Percentiles rank a stretch among this genome's conserved stretches.
These are phyloP conservation scores for Apophysomyces variabilis DNA, from an alignment of 371 early-diverging fungal species.

Conservation along the genomic window DNA sequence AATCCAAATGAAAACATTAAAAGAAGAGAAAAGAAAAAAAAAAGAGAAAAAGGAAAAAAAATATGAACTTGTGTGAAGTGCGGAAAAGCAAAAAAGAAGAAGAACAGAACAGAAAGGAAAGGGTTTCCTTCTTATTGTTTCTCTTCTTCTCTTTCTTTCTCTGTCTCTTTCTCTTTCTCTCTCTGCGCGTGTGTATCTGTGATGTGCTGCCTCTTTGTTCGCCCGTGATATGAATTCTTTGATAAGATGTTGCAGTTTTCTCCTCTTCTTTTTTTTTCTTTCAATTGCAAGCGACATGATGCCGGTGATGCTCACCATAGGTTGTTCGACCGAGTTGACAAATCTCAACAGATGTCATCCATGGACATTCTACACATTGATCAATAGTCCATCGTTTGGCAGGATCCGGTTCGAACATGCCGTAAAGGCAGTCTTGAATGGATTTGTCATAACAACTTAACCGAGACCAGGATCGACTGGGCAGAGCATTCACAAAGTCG, in stretches of 20 bases:
- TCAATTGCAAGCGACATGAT: constrained; percentile 20
- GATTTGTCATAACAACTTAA: constrained; percentile 42
- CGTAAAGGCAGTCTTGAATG: constrained; percentile 43
- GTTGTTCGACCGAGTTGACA: constrained; percentile 37
- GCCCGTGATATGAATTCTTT: no score
- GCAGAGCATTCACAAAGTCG: constrained; percentile 57
- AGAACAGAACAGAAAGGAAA: no score
- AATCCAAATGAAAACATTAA: constrained; percentile 20
- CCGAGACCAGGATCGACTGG: constrained; percentile 54
- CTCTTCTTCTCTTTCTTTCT: not conserved
- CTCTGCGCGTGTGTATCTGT: not conserved
- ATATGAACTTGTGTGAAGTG: not conserved
- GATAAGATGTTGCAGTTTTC: not conserved
- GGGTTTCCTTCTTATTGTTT: constrained; percentile 4
- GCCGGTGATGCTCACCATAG: constrained; percentile 21
- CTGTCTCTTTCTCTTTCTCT: not conserved
- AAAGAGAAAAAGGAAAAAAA: no score
- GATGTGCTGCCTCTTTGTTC: no score
- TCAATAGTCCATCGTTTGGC: constrained; percentile 48
- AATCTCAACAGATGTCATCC: constrained; percentile 43
- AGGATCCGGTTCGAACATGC: constrained; percentile 54
- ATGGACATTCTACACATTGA: constrained; percentile 44
- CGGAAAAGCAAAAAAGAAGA: no score
- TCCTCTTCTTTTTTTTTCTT: not conserved
- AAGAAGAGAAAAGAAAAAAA: not conserved